Conservation (phyloP, 75 land plant species). For the Pseudotsuga menziesii region DNA sequence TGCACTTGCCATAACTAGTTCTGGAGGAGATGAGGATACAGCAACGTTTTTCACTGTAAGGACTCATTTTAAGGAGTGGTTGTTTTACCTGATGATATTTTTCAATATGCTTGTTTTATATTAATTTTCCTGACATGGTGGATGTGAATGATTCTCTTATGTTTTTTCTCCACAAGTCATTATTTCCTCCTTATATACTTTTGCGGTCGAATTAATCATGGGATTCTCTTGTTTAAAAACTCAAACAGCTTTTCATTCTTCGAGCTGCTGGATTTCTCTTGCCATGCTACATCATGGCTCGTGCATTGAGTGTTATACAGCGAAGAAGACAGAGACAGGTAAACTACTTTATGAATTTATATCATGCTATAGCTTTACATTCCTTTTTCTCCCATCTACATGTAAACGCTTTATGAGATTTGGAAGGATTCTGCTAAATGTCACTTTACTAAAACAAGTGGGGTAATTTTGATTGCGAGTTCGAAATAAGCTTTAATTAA, state of each 20-base stretch:
- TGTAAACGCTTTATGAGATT: no score
- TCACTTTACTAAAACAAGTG: no score
- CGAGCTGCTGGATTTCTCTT: conserved; percentile 41
- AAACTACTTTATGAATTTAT: background rate
- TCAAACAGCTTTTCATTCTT: conserved; percentile 35
- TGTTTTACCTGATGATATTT: background rate
- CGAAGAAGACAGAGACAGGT: conserved; percentile 42
- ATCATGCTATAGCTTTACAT: no score
- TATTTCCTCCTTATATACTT: background rate
- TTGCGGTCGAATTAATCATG: background rate
- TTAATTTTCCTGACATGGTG: no score
- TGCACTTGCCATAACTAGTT: conserved; percentile 14
- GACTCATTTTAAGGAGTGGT: background rate
- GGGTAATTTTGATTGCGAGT: no score
- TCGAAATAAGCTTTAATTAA: background rate
- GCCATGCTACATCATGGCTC: conserved; percentile 49
- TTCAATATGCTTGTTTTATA: background rate
- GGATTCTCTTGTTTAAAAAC: background rate
- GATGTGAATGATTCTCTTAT: background rate
- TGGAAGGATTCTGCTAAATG: no score
- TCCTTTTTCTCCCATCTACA: no score
- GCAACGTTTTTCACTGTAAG: conserved; percentile 37
- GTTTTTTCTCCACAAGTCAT: background rate
- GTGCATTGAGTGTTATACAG: conserved; percentile 34
- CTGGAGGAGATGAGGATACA: conserved; percentile 21